Base-by-base conservation (phyloP, 345 rosid species). In the Eucalyptus curtisii region DNA sequence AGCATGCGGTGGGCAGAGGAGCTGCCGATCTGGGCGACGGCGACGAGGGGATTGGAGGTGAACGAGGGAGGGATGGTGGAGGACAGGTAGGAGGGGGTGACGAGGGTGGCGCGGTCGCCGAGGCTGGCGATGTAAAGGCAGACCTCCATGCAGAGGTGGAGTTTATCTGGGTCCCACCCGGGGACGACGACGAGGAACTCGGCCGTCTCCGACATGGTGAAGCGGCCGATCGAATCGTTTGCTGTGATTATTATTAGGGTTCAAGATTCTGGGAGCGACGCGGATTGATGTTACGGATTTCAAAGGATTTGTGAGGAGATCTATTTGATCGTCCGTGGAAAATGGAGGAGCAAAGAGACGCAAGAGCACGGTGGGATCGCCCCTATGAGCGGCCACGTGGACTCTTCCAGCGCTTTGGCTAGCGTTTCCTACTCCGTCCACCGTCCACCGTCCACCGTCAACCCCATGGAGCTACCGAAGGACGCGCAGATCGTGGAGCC, bases 111-210 rank as follows among this genome's bases (percentile, higher is more conserved):
- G 50, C 19, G 89, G 90, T 49, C 85, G n/a, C 89, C 89, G 79
- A 89, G 84, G 2, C 91, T 87, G 45, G 90, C 71, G 11, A 92
- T 27, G 22, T 90, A 88, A 55, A 52, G 88, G 90, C 93, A 90
- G 42, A 89, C 90, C 66, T 93, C 93, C 84, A 93, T 86, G 53
- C 80, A 89, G 13, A 92, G 93, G 14, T 59, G 89, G 88, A 93
- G 86, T 84, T 93, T 92, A 33, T 94, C 95, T 52, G 88, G 91
- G 19, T 90, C 94, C 4, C 64, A 90, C 48, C 92, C 92, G 76
- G 93, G 88, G 59, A 93, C 88, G 27, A 91, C 80, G 92, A 91
- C 80, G 92, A 91, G 89, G 81, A 91, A 87, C 89, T 90, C 92
- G 17, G 50, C 57, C 59, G 85, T n/a, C 7, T 85, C 30, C 86